phyloP scores from a whole-genome alignment of 352 stramenopile species.

The Plasmopara muralis region DNA sequence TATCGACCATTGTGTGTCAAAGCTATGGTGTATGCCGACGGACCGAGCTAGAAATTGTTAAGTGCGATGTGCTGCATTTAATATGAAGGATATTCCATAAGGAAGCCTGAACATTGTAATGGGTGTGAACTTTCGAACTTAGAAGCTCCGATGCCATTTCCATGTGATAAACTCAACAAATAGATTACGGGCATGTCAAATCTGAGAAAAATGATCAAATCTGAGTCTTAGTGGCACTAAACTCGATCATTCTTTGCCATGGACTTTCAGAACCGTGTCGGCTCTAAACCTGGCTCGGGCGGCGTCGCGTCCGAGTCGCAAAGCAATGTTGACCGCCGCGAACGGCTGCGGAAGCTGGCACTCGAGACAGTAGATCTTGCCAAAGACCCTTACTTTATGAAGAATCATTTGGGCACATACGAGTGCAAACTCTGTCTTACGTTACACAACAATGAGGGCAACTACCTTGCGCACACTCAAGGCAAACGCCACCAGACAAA shows the following conservation, averaged over 20 bases:
- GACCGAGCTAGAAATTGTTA: too few relatives aligned
- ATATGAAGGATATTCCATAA: too few relatives aligned
- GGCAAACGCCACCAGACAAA: conserved; percentile 98
- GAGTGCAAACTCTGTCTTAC: conserved; percentile 99
- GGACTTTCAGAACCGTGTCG: conserved; percentile 83
- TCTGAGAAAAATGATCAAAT: conserved; percentile 10
- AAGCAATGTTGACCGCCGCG: conserved; percentile 90
- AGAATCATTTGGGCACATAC: conserved; percentile 98
- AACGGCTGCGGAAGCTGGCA: conserved; percentile 95
- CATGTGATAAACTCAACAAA: too few relatives aligned
- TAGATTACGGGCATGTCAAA: too few relatives aligned
- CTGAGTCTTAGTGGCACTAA: background rate
- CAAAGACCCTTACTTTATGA: conserved; percentile 99
- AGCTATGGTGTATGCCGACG: too few relatives aligned
- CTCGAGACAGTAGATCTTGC: conserved; percentile 98
- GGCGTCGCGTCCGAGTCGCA: conserved; percentile 74
- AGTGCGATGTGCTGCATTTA: too few relatives aligned
- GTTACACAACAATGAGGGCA: conserved; percentile 98
- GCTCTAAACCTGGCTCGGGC: conserved; percentile 72
- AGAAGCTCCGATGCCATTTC: too few relatives aligned
- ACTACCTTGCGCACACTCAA: conserved; percentile 99
- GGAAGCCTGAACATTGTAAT: too few relatives aligned
- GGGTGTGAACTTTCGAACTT: too few relatives aligned
- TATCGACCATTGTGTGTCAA: too few relatives aligned
- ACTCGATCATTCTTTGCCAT: conserved; percentile 11